Percentiles rank a stretch among this genome's conserved stretches.
phyloP scores from a whole-genome alignment of 768 basidiomycete species.

The Leccinellum luteum region DNA sequence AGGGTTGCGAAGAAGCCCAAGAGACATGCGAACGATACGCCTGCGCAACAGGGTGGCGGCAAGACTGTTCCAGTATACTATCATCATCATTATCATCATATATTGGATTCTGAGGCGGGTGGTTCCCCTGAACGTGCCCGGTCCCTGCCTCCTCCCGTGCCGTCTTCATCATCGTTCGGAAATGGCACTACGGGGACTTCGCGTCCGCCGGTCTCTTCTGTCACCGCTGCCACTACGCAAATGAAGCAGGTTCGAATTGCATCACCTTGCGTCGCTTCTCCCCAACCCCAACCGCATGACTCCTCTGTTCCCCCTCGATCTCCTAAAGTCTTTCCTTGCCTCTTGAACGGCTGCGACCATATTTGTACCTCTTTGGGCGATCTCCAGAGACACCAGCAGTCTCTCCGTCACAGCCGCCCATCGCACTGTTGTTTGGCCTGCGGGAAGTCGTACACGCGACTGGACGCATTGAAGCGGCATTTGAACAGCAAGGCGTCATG shows the following conservation, averaged over 20 bases:
- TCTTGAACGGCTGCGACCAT: constrained; percentile 23
- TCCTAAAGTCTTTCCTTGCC: constrained; percentile 23
- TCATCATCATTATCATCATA: background rate
- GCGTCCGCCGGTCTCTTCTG: constrained; percentile 1
- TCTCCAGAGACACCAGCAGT: constrained; percentile 29
- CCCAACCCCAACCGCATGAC: background rate
- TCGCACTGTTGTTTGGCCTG: constrained; percentile 24
- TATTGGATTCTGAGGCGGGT: background rate
- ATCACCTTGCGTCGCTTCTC: constrained; percentile 12
- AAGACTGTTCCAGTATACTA: background rate
- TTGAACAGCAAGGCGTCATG: constrained; percentile 28
- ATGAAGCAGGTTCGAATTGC: constrained; percentile 14
- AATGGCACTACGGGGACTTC: background rate
- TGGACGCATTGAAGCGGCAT: constrained; percentile 34
- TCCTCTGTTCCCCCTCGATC: constrained; percentile 1
- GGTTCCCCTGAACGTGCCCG: background rate
- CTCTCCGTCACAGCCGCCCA: constrained; percentile 27
- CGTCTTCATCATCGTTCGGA: background rate
- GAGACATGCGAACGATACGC: constrained; percentile 9
- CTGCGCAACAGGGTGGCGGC: constrained; percentile 2
- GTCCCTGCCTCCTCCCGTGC: background rate
- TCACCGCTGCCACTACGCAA: constrained; percentile 7
- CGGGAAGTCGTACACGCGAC: constrained; percentile 27
- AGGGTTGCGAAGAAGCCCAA: constrained; percentile 15
- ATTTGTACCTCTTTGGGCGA: constrained; percentile 29